Conservation (phyloP, 2,329 filamentous ascomycete genomes). For the Phialemonium atrogriseum region DNA sequence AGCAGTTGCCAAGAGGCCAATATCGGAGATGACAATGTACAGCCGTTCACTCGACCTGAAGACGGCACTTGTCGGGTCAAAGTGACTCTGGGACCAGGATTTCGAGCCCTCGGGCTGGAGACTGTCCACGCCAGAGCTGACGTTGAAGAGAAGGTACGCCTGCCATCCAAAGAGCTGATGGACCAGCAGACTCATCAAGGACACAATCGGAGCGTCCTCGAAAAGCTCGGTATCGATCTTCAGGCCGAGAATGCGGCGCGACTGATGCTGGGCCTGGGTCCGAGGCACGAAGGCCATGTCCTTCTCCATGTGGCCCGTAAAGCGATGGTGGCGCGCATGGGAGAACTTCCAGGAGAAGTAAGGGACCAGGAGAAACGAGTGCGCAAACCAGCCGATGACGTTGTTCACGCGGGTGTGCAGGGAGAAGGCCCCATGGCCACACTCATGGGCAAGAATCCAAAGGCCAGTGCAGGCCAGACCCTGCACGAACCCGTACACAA, state of each 20-base stretch:
- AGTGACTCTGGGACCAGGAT: slow-evolving; percentile 45
- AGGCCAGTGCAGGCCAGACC: slow-evolving; percentile 59
- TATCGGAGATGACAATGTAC: slow-evolving; percentile 49
- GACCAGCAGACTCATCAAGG: slow-evolving; percentile 43
- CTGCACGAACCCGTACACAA: slow-evolving; percentile 53
- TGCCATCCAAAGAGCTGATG: slow-evolving; percentile 61
- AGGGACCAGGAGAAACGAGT: slow-evolving; percentile 58
- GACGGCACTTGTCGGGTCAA: slow-evolving; percentile 52
- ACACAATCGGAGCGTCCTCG: slow-evolving; percentile 54
- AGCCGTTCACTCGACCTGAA: slow-evolving; percentile 49
- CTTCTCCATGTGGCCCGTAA: slow-evolving; percentile 59
- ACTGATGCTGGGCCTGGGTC: slow-evolving; percentile 28
- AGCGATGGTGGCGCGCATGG: slow-evolving; percentile 62
- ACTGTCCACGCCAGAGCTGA: slow-evolving; percentile 38
- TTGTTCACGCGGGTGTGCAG: slow-evolving; percentile 48
- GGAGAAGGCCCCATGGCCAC: slow-evolving; percentile 63
- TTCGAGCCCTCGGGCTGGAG: slow-evolving; percentile 32
- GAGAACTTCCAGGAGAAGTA: slow-evolving; percentile 69
- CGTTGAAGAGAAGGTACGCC: slow-evolving; percentile 54
- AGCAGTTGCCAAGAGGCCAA: slow-evolving; percentile 46
- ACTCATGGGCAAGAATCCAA: slow-evolving; percentile 66
- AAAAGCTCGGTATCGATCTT: slow-evolving; percentile 43
- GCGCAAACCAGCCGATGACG: slow-evolving; percentile 53
- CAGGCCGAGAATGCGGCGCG: slow-evolving; percentile 26
- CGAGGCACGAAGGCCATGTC: slow-evolving; percentile 57